Base-by-base conservation (phyloP, 257 asterid genomes). In the Gentiana dahurica region DNA sequence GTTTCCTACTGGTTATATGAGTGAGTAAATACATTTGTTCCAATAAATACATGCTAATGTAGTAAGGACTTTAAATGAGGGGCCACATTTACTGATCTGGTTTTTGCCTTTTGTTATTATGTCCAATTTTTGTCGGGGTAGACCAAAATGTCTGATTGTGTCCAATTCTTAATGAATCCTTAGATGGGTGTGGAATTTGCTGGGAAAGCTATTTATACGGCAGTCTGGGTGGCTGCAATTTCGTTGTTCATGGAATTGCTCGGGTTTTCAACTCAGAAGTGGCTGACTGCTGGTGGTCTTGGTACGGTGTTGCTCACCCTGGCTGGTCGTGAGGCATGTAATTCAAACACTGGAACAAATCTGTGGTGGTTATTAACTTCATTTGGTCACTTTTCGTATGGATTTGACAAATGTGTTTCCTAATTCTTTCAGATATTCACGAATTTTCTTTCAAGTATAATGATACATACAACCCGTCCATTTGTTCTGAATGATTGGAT, bases 151-250 rank as follows among this genome's bases (percentile, higher is more conserved):
- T 10, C 44, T 34, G 33, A 13, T 4, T 13, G 43, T 15, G 36
- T 49, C 2, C 4, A 6, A 4, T 73, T 60, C 59, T 67, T 64
- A 62, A 67, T 59, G 74, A 35, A 57, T 48, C 55, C 45, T 49
- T 85, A 88, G 99, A 85, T 88, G 95, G 95, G 97, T 63, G 86
- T 92, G 78, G 97, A 88, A 60, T 88, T 88, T 78, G 97, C 97
- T 34, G 97, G 97, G 46, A 88, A 64, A 79, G 94, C 95, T 60
- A 68, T 88, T 37, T 88, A 85, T 66, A 60, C 99, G 58, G 99
- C 95, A 44, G 95, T 92, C 34, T 92, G 99, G 99, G 87, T 88
- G 52, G 97, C 99, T 56, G 95, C 99, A 12, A 71, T 80, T 58
- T 86, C 97, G 55, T 80, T 92, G 73, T 92, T 92, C 68, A 92